Base-by-base conservation (phyloP, 116 monocot species). In the Phalaenopsis hybrid region DNA sequence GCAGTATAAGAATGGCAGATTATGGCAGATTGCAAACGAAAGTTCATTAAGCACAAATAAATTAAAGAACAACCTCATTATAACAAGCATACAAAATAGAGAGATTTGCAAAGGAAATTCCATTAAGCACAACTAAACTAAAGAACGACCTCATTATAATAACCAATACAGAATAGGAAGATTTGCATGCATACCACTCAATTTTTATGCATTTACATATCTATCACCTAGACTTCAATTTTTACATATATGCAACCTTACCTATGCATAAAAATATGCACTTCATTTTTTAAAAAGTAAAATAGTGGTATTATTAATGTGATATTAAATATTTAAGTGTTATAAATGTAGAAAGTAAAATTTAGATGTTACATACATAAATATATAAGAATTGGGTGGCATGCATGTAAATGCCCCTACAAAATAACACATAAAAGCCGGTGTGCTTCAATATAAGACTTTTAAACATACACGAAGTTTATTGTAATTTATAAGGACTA, bases 331-430 rank as follows among this genome's bases (percentile, higher is more conserved):
- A 41, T 41, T 41, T 41, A 41, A 41, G 41, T 41, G 41, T 4
- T 41, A 41, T 3, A 4, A 41, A 41, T 41, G 41, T 41, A 41
- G 4, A 41, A 41, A 41, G 41, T 41, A 41, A 41, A 41, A 41
- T 41, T 41, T 3, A 41, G 41, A 41, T 41, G 41, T 41, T 41
- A 41, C 91, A 82, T 95, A 92, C 4, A 41, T 41, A 41, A 3
- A 41, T 41, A 41, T 41, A 41, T 41, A 41, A 41, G 41, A 41
- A 41, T 41, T 41, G 41, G 41, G 41, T 41, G 41, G 41, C 41
- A 41, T 41, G 41, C 3, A 72, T 37, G 67, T n/a, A 72, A 15
- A 25, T 41, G 41, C 41, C 41, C 41, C 41, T 41, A 72, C 33
- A 37, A 72, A 72, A 33, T 10, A 72, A 5, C 15, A 41, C 65